Conservation (phyloP, 495 filamentous ascomycete species). For the Lasiosphaeriaceae sp. region DNA sequence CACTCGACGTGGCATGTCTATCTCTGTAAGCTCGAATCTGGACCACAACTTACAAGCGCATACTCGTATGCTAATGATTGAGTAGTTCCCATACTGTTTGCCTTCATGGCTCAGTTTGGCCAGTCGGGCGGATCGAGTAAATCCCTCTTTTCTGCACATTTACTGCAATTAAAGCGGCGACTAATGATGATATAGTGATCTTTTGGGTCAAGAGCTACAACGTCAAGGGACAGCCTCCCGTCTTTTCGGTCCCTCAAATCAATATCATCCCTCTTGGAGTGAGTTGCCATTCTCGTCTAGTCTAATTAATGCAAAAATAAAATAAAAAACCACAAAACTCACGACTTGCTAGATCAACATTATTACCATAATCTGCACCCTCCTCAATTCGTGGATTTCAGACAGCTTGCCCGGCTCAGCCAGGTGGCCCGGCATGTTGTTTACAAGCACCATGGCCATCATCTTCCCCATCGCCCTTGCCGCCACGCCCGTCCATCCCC, state of each 20-base stretch:
- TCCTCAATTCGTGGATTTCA: slow-evolving; percentile 13
- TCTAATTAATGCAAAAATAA: background rate
- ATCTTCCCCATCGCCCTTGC: slow-evolving; percentile 15
- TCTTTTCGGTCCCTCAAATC: slow-evolving; percentile 9
- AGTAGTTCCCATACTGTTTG: slow-evolving; percentile 8
- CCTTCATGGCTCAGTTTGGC: slow-evolving; percentile 10
- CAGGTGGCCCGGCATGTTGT: slow-evolving; percentile 13
- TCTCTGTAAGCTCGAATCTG: slow-evolving; percentile 12
- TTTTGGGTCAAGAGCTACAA: slow-evolving; percentile 17
- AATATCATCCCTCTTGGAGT: slow-evolving; percentile 15
- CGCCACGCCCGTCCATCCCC: slow-evolving; percentile 10
- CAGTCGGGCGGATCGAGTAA: slow-evolving; percentile 12
- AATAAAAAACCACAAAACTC: background rate
- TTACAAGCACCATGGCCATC: slow-evolving; percentile 10
- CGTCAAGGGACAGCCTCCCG: slow-evolving; percentile 6
- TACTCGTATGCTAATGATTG: slow-evolving; percentile 4
- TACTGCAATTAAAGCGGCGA: background rate
- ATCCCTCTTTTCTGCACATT: background rate
- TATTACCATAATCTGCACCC: slow-evolving; percentile 9
- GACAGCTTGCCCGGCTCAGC: slow-evolving; percentile 13
- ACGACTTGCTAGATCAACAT: slow-evolving; percentile 9
- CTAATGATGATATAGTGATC: slow-evolving; percentile 9
- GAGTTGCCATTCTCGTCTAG: no score
- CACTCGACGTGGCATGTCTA: slow-evolving; percentile 14
- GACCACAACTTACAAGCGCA: background rate